A percentile compares a stretch with the other conserved stretches of the same genome.
Evolutionary conservation across 2,329 filamentous ascomycete genomes (phyloP).

Genomic region (Clonostachys chloroleuca): DNA sequence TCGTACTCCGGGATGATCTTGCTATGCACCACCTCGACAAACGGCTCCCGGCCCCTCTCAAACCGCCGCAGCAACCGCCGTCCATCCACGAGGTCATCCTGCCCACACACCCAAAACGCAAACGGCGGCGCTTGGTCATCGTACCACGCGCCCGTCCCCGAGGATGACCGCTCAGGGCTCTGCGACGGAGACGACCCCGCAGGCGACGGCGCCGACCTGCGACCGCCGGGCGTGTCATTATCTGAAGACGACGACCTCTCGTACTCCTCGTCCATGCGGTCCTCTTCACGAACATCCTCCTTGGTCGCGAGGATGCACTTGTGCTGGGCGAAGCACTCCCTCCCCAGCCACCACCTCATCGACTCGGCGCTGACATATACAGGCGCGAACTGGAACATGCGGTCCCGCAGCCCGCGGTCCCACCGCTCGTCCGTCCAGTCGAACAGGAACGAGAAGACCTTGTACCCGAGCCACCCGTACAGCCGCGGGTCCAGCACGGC

Average conservation of each 20-base stretch:
- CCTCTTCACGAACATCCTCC: slow-evolving; percentile 61
- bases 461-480: slow-evolving; percentile 82
- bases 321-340: slow-evolving; percentile 74
- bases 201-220: slow-evolving; percentile 4
- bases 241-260: slow-evolving; percentile 1
- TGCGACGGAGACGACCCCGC: slow-evolving; percentile 1
- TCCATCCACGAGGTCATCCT: slow-evolving; percentile 83
- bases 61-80: slow-evolving; percentile 69
- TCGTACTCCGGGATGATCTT: slow-evolving; percentile 86
- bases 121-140: slow-evolving; percentile 74
- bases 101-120: slow-evolving; percentile 82
- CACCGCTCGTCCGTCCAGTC: slow-evolving; percentile 81
- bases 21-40: slow-evolving; percentile 74
- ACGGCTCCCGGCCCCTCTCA: slow-evolving; percentile 71
- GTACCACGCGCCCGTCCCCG: slow-evolving; percentile 71
- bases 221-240: slow-evolving; percentile 2
- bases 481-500: slow-evolving; percentile 55
- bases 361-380: slow-evolving; percentile 86
- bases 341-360: slow-evolving; percentile 94
- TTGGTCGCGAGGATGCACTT: slow-evolving; percentile 82
- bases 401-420: slow-evolving; percentile 73
- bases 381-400: slow-evolving; percentile 89
- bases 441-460: slow-evolving; percentile 86
- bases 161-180: slow-evolving; percentile 13
- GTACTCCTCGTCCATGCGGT: slow-evolving; percentile 44